Conservation (phyloP, 2,329 filamentous ascomycete species). For the Periconia sp. region DNA sequence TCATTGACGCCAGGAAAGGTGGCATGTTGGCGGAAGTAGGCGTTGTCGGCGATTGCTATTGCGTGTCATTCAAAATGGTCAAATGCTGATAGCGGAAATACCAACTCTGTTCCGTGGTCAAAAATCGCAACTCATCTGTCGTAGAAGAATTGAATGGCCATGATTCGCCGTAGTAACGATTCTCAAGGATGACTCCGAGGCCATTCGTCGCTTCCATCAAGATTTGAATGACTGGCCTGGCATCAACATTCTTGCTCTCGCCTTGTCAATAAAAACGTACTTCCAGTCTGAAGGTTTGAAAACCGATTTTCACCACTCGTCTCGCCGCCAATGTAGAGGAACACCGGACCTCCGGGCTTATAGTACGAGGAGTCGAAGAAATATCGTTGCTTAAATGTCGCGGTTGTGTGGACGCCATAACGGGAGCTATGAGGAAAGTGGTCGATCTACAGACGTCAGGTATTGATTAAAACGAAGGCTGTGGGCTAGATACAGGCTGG, state of each 20-base stretch:
- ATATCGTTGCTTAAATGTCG: constrained; percentile 62
- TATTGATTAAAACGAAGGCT: neutral
- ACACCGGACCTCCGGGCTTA: constrained; percentile 59
- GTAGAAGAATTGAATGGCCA: constrained; percentile 56
- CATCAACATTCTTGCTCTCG: too few species aligned
- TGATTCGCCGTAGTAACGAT: constrained; percentile 58
- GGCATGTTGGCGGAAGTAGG: constrained; percentile 58
- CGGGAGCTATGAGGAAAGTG: constrained; percentile 52
- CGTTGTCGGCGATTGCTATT: constrained; percentile 57
- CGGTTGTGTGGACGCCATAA: constrained; percentile 52
- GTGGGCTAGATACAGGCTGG: constrained; percentile 21
- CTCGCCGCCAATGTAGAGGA: constrained; percentile 58
- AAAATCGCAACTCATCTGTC: constrained; percentile 57
- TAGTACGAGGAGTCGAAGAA: constrained; percentile 62
- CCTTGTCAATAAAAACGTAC: too few species aligned
- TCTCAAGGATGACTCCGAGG: constrained; percentile 61
- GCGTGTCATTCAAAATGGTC: constrained; percentile 5
- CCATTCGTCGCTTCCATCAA: constrained; percentile 61
- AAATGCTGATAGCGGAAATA: too few species aligned
- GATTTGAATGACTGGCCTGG: constrained; percentile 60
- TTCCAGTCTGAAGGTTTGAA: constrained; percentile 50
- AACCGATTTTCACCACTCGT: constrained; percentile 46
- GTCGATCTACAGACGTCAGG: constrained; percentile 47
- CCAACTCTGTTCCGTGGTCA: constrained; percentile 58
- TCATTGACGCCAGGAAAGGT: constrained; percentile 52